These are phyloP conservation scores for Acanthamoeba royreba DNA, from an alignment of 208 protist genomes.

Conservation along the genomic window DNA sequence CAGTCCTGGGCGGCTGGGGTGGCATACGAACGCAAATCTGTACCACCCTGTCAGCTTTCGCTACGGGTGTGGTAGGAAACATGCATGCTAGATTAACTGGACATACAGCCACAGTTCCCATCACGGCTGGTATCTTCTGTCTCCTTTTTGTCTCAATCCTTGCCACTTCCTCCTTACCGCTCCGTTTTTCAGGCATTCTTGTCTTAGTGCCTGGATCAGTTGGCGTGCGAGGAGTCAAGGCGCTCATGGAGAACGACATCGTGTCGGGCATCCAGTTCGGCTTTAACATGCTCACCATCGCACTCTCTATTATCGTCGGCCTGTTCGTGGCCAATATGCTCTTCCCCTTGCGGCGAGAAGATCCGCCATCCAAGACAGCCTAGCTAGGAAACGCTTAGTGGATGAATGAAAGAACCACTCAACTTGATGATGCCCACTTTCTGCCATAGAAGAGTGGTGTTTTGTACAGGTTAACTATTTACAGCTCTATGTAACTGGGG, in stretches of 20 bases:
- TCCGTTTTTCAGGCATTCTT: slow-evolving; percentile 27
- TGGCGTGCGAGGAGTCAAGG: not conserved
- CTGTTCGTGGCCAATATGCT: slow-evolving; percentile 18
- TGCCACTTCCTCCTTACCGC: too few relatives aligned
- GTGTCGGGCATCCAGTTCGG: slow-evolving; percentile 37
- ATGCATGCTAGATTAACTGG: not conserved
- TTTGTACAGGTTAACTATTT: too few relatives aligned
- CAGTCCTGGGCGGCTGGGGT: not conserved
- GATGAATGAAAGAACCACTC: too few relatives aligned
- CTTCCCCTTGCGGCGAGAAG: not conserved
- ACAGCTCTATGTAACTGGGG: too few relatives aligned
- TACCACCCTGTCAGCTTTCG: not conserved
- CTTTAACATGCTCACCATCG: slow-evolving; percentile 7
- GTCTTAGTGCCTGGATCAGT: slow-evolving; percentile 13
- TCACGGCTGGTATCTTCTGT: not conserved
- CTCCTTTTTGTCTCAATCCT: not conserved
- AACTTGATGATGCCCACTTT: too few relatives aligned
- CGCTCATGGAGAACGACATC: slow-evolving; percentile 12
- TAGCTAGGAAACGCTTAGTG: too few relatives aligned
- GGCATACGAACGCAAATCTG: not conserved
- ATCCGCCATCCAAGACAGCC: too few relatives aligned
- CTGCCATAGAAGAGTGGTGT: too few relatives aligned
- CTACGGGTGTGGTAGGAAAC: not conserved
- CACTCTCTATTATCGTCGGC: slow-evolving; percentile 16
- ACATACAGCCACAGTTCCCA: not conserved